Evolutionary conservation across 257 asterid genomes (phyloP), one percentile per base, ranked within the genome.

Genomic region (Primulina eburnea): DNA sequence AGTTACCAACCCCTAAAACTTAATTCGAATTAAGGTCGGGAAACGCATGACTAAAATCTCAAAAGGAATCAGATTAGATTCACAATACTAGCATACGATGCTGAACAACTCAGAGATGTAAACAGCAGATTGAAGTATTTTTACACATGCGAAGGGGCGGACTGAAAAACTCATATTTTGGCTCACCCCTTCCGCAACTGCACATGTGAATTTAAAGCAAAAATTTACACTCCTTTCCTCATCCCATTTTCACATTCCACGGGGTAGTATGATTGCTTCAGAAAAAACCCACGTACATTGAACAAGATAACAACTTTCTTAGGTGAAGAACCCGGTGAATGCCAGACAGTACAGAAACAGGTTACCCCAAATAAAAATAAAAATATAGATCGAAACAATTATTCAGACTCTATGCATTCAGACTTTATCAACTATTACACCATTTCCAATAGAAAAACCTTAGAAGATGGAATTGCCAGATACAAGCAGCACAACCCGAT

Each of bases 401-500:
- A 33, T 52, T 55, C 10, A 20, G 69, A 60, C 55, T 8, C 28
- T 59, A 4, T 24, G 14, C 34, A 33, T 52, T 60, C 10, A 20
- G 69, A 60, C 55, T 8, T 18, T 59, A 60, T 29, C 52, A 68
- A n/a, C 8, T 30, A 21, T 53, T 14, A 66, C 57, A 58, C 70
- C 53, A 24, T 16, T 33, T 63, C 40, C 14, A 47, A 14, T 47
- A 47, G 43, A 35, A 8, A 35, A 8, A 35, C 4, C 20, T 66
- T 50, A 18, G 4, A 67, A 56, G 62, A 34, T 16, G 62, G 24
- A 71, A 71, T 64, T 62, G 63, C 61, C 65, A 47, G 35, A 24
- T 43, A 66, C 29, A 73, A 63, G 71, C 75, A 55, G 52, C 56
- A 60, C 62, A 57, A 38, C 63, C 62, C 21, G 58, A 57, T 30